These are phyloP conservation scores for Yamadazyma taylorii DNA, from an alignment of 1,139 yeast species.

Conservation along the genomic window DNA sequence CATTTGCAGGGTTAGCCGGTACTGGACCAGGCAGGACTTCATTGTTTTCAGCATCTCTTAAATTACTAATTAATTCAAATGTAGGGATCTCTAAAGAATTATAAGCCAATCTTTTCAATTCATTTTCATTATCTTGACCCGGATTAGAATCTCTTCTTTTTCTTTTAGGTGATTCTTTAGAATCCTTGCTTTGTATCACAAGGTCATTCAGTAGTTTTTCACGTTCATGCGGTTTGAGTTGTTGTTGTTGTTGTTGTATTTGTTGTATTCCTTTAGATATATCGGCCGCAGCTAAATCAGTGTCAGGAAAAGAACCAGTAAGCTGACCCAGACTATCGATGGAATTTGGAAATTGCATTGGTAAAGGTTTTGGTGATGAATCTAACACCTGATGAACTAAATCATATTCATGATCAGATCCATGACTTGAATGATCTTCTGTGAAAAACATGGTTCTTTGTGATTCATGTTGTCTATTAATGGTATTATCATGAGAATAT, in stretches of 20 bases:
- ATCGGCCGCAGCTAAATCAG: not conserved
- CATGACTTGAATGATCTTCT: conserved; percentile 1
- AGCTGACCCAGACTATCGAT: not conserved
- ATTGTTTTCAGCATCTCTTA: conserved; percentile 6
- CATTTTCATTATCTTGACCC: conserved; percentile 8
- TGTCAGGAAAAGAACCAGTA: not conserved
- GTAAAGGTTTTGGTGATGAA: too few relatives aligned
- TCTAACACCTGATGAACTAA: not conserved
- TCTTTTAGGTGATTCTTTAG: conserved; percentile 4
- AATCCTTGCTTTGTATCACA: not conserved
- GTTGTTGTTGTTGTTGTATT: too few relatives aligned
- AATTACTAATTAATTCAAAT: conserved; percentile 3
- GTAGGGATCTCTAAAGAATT: conserved; percentile 6
- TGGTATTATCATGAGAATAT: not conserved
- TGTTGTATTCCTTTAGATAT: too few relatives aligned
- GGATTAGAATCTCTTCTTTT: conserved; percentile 9
- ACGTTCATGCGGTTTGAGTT: too few relatives aligned
- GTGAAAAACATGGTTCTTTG: conserved; percentile 9
- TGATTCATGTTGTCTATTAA: conserved; percentile 10
- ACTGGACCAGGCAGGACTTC: conserved; percentile 1
- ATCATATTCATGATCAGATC: conserved; percentile 1
- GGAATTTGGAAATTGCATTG: too few relatives aligned
- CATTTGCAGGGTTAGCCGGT: not conserved
- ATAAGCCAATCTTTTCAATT: conserved; percentile 8
- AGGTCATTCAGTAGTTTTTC: too few relatives aligned